phyloP scores from a whole-genome alignment of 169 alveolate genomes.

The Plasmodium cynomolgi region DNA sequence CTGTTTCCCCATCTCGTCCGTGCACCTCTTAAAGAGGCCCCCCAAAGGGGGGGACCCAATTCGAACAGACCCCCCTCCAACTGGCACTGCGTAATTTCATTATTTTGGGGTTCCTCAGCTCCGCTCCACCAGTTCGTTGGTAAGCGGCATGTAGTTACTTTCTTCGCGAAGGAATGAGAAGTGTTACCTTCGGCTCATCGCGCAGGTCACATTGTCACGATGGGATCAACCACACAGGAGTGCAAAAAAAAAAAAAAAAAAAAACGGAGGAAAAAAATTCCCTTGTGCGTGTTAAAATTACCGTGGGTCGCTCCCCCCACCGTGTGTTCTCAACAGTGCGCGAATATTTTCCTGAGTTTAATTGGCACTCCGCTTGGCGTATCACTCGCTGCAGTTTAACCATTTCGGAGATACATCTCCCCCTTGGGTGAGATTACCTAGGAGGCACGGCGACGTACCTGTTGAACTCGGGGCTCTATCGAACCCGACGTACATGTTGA shows the following conservation, averaged over 20 bases:
- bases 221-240: neutral
- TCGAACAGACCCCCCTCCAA: neutral
- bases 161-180: neutral
- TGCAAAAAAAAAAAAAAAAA: neutral
- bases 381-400: neutral
- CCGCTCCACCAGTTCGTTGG: neutral
- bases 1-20: neutral
- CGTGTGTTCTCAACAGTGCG: neutral
- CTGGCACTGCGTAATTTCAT: neutral
- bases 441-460: neutral
- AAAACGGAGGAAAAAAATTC: neutral
- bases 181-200: neutral
- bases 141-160: neutral
- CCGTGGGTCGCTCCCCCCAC: neutral
- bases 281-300: neutral
- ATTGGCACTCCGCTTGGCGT: neutral
- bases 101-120: neutral
- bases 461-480: neutral
- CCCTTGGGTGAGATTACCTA: neutral
- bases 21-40: neutral
- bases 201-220: neutral
- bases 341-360: neutral
- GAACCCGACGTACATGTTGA: no score
- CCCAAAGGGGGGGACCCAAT: neutral
- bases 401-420: neutral